Percentiles rank a stretch among this genome's conserved stretches.
Conservation (phyloP, 1,139 yeast genomes). For the Debaryomycetaceae sp. region DNA sequence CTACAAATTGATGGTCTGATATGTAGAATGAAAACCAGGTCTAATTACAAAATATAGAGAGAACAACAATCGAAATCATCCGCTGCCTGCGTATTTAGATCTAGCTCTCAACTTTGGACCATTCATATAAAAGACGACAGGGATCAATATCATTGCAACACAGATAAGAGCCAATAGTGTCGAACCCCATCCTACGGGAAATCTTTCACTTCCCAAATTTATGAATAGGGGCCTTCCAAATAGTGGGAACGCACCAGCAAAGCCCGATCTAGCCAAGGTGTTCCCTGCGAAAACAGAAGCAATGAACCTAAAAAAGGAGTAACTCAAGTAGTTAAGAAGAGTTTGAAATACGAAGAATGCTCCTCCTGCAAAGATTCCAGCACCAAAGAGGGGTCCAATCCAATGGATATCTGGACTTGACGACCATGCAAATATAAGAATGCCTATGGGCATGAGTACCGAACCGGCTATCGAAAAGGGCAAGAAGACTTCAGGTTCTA, state of each 20-base stretch:
- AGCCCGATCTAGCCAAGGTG: conserved; percentile 46
- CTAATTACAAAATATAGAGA: too few relatives aligned
- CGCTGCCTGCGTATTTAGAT: conserved; percentile 33
- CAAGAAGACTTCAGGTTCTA: conserved; percentile 60
- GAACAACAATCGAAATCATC: too few relatives aligned
- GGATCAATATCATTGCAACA: conserved; percentile 40
- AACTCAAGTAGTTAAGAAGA: conserved; percentile 54
- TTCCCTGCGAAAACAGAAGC: conserved; percentile 63
- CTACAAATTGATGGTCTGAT: too few relatives aligned
- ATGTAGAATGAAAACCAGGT: too few relatives aligned
- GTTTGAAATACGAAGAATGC: conserved; percentile 31
- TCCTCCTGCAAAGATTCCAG: conserved; percentile 24
- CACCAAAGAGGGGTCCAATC: conserved; percentile 31
- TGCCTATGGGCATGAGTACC: conserved; percentile 26
- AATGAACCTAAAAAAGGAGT: conserved; percentile 49
- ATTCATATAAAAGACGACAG: conserved; percentile 43
- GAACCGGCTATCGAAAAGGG: conserved; percentile 42
- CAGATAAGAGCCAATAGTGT: conserved; percentile 45
- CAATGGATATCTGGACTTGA: conserved; percentile 25
- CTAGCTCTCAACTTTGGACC: conserved; percentile 50
- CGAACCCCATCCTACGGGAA: conserved; percentile 58
- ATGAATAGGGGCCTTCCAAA: conserved; percentile 52
- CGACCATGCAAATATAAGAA: conserved; percentile 34
- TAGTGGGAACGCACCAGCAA: conserved; percentile 63
- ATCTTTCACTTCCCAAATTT: conserved; percentile 40